Conservation (phyloP, 805 yeast genomes). For the Diddensiella santjacobensis region DNA sequence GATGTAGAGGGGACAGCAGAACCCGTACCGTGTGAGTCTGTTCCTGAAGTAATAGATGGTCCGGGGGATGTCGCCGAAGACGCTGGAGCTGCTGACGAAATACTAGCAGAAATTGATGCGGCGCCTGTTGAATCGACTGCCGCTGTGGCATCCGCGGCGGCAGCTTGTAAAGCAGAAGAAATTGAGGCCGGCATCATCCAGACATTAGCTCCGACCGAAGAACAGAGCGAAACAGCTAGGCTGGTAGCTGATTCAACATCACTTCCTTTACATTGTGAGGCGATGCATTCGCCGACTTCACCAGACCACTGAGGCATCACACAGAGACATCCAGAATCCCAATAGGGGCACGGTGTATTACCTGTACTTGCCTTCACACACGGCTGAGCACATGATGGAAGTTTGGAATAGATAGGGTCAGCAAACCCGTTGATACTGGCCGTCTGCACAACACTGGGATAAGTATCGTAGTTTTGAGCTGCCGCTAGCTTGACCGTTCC, state of each 20-base stretch:
- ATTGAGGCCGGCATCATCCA: slow-evolving; percentile 47
- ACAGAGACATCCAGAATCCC: slow-evolving; percentile 52
- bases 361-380: slow-evolving; percentile 36
- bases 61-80: neutral
- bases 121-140: slow-evolving; percentile 1
- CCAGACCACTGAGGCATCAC: slow-evolving; percentile 54
- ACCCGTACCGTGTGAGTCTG: no score
- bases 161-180: slow-evolving; percentile 29
- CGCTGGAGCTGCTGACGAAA: slow-evolving; percentile 1
- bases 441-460: slow-evolving; percentile 45
- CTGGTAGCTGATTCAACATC: slow-evolving; percentile 33
- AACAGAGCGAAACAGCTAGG: slow-evolving; percentile 43
- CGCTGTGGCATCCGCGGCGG: slow-evolving; percentile 10
- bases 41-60: no score
- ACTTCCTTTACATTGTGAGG: slow-evolving; percentile 36
- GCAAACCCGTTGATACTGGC: slow-evolving; percentile 49
- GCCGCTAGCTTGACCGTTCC: slow-evolving; percentile 10
- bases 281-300: slow-evolving; percentile 42
- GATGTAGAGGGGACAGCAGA: no score
- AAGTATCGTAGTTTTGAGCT: slow-evolving; percentile 41
- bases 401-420: slow-evolving; percentile 38
- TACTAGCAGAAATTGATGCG: neutral
- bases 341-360: slow-evolving; percentile 49
- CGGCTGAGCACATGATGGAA: slow-evolving; percentile 43
- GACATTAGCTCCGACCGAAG: slow-evolving; percentile 41